These are phyloP conservation scores for Lasiosphaeria hispida DNA, from an alignment of 495 filamentous ascomycete genomes.

Conservation along the genomic window DNA sequence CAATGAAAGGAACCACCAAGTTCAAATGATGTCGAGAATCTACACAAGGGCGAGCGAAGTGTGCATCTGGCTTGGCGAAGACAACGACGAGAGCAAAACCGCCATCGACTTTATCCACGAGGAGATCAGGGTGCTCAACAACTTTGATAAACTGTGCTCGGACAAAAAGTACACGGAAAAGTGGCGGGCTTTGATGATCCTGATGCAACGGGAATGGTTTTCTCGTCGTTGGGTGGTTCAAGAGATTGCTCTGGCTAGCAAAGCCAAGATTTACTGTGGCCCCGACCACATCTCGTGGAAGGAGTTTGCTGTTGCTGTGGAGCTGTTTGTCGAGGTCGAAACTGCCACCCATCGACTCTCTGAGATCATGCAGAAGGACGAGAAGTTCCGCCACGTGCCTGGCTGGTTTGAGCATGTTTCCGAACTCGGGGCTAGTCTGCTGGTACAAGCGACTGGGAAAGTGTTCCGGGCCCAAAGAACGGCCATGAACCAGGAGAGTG, in stretches of 20 bases:
- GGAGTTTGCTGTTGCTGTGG: conserved; percentile 33
- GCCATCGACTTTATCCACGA: conserved; percentile 26
- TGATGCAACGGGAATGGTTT: conserved; percentile 39
- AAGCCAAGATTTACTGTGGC: conserved; percentile 30
- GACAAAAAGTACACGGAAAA: conserved; percentile 13
- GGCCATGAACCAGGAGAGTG: background rate
- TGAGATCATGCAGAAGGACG: conserved; percentile 14
- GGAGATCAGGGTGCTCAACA: conserved; percentile 23
- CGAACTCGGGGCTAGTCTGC: conserved; percentile 31
- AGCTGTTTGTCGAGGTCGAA: conserved; percentile 26
- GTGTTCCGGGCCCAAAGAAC: conserved; percentile 25
- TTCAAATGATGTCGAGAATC: conserved; percentile 3
- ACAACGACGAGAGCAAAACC: conserved; percentile 12
- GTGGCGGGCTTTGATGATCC: conserved; percentile 26
- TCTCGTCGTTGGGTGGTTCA: conserved; percentile 39
- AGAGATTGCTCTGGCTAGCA: conserved; percentile 36
- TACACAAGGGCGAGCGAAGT: conserved; percentile 22
- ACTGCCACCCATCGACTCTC: conserved; percentile 28
- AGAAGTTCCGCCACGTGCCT: conserved; percentile 6
- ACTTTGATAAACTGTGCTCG: conserved; percentile 31
- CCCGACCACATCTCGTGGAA: conserved; percentile 25
- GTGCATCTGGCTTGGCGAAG: conserved; percentile 33
- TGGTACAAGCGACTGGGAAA: conserved; percentile 35
- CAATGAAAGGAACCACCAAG: conserved; percentile 5
- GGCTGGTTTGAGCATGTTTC: conserved; percentile 29